Conservation (phyloP, 1,284 basidiomycete species). For the Microbotryomycetes sp. region DNA sequence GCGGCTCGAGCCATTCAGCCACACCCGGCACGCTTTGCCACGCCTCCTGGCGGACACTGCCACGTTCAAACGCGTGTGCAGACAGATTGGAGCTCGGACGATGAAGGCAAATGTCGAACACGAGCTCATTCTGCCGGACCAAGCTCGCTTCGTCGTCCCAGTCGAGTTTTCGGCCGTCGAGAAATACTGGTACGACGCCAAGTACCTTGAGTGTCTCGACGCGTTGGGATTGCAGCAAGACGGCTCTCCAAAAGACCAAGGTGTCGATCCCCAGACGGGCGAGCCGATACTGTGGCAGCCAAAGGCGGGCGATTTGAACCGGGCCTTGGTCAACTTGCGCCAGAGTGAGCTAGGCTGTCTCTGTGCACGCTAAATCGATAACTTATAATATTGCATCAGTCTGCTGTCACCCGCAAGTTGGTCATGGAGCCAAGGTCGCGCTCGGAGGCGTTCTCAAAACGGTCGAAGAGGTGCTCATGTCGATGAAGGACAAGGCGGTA, state of each 20-base stretch:
- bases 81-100: slow-evolving; percentile 27
- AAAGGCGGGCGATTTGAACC: slow-evolving; percentile 22
- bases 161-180: slow-evolving; percentile 31
- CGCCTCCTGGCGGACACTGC: slow-evolving; percentile 22
- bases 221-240: slow-evolving; percentile 23
- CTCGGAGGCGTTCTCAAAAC: slow-evolving; percentile 25
- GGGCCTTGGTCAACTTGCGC: slow-evolving; percentile 22
- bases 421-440: neutral
- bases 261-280: neutral
- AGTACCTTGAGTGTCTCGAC: slow-evolving; percentile 23
- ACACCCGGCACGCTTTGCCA: slow-evolving; percentile 1
- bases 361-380: no score
- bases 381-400: no score
- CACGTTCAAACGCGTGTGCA: slow-evolving; percentile 16
- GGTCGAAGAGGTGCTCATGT: slow-evolving; percentile 29
- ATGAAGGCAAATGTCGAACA: slow-evolving; percentile 29
- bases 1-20: slow-evolving; percentile 26
- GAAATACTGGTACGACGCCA: slow-evolving; percentile 24
- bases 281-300: neutral
- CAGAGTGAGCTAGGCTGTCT: neutral
- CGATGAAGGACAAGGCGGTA: slow-evolving; percentile 25
- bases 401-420: slow-evolving; percentile 22
- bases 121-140: slow-evolving; percentile 30
- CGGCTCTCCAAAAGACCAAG: neutral
- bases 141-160: slow-evolving; percentile 30